Conservation (phyloP, 1,284 basidiomycete species). For the Trichosporon asahii region DNA sequence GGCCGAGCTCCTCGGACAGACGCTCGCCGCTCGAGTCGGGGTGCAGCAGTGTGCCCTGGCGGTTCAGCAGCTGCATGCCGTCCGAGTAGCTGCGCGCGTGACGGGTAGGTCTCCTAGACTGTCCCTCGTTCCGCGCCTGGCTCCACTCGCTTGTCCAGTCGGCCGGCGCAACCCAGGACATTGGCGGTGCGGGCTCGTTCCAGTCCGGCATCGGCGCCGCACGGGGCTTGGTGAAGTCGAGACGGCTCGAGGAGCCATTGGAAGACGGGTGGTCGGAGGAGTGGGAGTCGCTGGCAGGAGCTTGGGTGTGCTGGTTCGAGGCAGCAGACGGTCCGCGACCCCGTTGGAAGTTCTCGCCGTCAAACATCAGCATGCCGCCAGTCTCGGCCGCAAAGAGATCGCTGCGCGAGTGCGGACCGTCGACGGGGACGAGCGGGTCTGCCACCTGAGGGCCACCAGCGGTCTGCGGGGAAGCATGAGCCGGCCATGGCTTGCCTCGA, state of each 20-base stretch:
- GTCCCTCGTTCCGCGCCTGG: not conserved
- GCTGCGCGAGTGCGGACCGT: constrained; percentile 33
- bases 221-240: constrained; percentile 1
- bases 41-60: constrained; percentile 50
- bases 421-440: not conserved
- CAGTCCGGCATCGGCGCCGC: not conserved
- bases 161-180: not conserved
- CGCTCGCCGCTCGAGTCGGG: constrained; percentile 42
- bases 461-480: constrained; percentile 9
- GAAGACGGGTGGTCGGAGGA: not conserved
- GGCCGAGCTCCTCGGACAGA: constrained; percentile 43
- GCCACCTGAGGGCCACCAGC: not conserved
- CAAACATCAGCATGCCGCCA: constrained; percentile 32
- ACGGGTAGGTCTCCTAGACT: constrained; percentile 3
- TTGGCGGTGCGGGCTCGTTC: constrained; percentile 1
- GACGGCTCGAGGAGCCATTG: not conserved
- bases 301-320: not conserved
- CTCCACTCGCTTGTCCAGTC: not conserved
- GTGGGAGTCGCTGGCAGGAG: not conserved
- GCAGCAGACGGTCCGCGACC: not conserved
- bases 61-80: constrained; percentile 39
- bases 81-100: constrained; percentile 43
- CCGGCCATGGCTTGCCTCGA: constrained; percentile 9
- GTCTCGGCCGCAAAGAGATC: constrained; percentile 36
- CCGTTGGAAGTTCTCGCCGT: not conserved